These are phyloP conservation scores for Secale cereale DNA, from an alignment of 176 grass and related monocot species.

Conservation along the genomic window DNA sequence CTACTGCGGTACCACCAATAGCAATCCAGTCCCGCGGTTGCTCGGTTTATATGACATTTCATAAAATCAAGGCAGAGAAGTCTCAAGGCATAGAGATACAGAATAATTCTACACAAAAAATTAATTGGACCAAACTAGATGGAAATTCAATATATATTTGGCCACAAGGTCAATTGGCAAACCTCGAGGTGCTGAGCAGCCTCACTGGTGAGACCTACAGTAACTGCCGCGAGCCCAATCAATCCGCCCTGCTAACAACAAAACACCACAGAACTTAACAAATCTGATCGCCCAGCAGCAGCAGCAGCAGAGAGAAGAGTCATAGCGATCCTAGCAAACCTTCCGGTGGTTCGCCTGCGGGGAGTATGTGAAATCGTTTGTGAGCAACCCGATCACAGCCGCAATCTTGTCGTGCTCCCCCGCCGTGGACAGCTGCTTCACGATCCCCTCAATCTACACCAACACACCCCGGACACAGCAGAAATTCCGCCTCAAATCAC, in stretches of 20 bases:
- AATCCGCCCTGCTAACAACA: conserved; percentile 82
- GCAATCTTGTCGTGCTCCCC: conserved; percentile 95
- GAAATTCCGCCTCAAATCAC: conserved; percentile 11
- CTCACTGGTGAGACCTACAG: conserved; percentile 86
- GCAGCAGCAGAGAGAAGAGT: background rate
- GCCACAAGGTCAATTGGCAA: background rate
- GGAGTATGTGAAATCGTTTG: conserved; percentile 60
- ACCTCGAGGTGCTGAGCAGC: conserved; percentile 92
- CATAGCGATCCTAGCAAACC: conserved; percentile 44
- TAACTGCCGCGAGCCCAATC: conserved; percentile 91
- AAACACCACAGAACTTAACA: conserved; percentile 15
- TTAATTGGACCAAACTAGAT: background rate
- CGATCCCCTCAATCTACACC: conserved; percentile 80
- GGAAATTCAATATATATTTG: background rate
- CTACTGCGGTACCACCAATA: background rate
- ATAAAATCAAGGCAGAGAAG: background rate
- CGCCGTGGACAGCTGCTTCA: conserved; percentile 67
- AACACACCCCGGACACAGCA: background rate
- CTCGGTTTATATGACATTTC: background rate
- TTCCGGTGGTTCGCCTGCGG: conserved; percentile 90
- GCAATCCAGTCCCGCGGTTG: background rate
- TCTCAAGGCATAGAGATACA: background rate
- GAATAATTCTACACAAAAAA: background rate
- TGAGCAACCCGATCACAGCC: conserved; percentile 63
- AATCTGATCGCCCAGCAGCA: conserved; percentile 17